A percentile compares a stretch with the other conserved stretches of the same genome.
Evolutionary conservation across 306 rosid species (phyloP).

Genomic region (Albizia julibrissin): DNA sequence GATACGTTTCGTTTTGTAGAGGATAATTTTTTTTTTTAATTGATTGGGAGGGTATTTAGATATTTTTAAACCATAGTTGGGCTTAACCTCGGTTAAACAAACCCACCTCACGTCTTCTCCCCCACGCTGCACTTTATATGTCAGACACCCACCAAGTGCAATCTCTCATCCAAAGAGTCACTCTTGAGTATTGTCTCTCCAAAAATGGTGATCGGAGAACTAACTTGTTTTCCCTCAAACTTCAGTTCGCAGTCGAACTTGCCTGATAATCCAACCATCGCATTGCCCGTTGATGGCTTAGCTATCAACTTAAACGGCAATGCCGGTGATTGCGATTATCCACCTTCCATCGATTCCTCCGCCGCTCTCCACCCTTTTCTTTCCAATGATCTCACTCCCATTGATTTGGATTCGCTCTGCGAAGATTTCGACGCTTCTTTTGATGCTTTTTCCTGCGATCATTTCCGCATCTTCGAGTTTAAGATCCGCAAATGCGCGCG

Average conservation of each 20-base stretch:
- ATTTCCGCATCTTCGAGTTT: slow-evolving; percentile 87
- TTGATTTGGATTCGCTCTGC: slow-evolving; percentile 35
- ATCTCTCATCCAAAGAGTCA: neutral
- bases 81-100: slow-evolving; percentile 38
- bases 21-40: too few species aligned
- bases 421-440: slow-evolving; percentile 45
- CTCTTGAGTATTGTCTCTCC: neutral
- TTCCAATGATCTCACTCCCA: slow-evolving; percentile 30
- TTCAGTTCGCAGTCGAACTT: slow-evolving; percentile 51
- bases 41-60: neutral
- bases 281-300: slow-evolving; percentile 28
- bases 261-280: slow-evolving; percentile 28
- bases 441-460: slow-evolving; percentile 57
- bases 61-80: neutral
- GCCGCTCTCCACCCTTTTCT: slow-evolving; percentile 47
- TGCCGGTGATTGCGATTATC: slow-evolving; percentile 36
- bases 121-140: slow-evolving; percentile 30
- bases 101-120: neutral
- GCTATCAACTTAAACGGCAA: slow-evolving; percentile 33
- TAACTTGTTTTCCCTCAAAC: slow-evolving; percentile 31
- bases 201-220: slow-evolving; percentile 43
- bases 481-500: slow-evolving; percentile 71
- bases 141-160: neutral
- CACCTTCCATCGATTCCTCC: slow-evolving; percentile 39
- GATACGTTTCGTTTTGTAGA: too few species aligned